Evolutionary conservation across 495 filamentous ascomycete genomes (phyloP).

Genomic region (Cenococcum geophilum): DNA sequence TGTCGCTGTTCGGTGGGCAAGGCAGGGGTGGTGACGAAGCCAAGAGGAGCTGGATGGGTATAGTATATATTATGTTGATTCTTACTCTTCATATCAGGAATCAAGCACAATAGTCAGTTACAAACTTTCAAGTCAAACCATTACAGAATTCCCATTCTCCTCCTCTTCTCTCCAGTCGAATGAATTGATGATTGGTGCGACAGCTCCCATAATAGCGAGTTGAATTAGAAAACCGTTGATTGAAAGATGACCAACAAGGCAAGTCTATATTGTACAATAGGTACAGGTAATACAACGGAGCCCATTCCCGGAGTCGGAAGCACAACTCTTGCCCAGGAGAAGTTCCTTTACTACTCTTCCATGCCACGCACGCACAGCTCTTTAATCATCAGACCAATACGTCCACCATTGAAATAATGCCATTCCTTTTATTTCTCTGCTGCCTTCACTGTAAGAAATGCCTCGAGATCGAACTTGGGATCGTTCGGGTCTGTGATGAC

Average conservation of each 20-base stretch:
- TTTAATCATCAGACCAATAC: slow-evolving; percentile 1
- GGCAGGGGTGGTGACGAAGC: too few species aligned
- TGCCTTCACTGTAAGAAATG: slow-evolving; percentile 61
- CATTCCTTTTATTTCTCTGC: slow-evolving; percentile 37
- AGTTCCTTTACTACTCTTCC: slow-evolving; percentile 1
- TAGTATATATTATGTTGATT: too few species aligned
- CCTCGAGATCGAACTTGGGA: slow-evolving; percentile 85
- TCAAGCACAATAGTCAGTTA: background rate
- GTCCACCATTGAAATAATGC: background rate
- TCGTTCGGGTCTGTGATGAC: slow-evolving; percentile 75
- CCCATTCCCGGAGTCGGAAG: background rate
- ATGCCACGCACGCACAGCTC: slow-evolving; percentile 1
- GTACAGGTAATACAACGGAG: slow-evolving; percentile 31
- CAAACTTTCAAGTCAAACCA: background rate
- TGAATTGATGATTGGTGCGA: too few species aligned
- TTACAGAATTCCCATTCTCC: background rate
- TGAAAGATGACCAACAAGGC: slow-evolving; percentile 13
- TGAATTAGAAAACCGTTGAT: background rate
- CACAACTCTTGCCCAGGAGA: background rate
- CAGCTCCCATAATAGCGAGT: background rate
- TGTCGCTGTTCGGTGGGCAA: too few species aligned
- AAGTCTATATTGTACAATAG: slow-evolving; percentile 36
- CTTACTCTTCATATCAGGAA: too few species aligned
- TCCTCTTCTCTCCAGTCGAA: background rate
- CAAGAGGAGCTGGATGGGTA: too few species aligned